Base-by-base conservation (phyloP, 768 basidiomycete genomes). In the Brasilioporus rufonigricans region DNA sequence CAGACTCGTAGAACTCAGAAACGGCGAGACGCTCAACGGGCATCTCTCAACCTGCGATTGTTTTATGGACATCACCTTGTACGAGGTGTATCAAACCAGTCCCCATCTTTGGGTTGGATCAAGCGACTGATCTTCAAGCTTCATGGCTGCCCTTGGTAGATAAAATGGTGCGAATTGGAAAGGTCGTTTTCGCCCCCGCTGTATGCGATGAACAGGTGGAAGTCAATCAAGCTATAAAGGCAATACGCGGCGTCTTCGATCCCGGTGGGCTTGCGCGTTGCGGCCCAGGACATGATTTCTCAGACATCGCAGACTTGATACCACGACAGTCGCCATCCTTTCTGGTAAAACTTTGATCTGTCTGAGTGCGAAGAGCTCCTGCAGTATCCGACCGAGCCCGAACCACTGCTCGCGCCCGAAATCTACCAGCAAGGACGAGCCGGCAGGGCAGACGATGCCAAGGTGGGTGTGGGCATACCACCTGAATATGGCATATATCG, bases 281-380 rank as follows among this genome's bases (percentile, higher is more conserved):
- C 51, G 14, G 71, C 70, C 70, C 70, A 73, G 0, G 59, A 61
- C 59, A 71, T 63, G 52, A 65, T 65, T 47, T 71, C 65, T 56
- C 58, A 59, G 26, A 62, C 36, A 2, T 58, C 31, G 41, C 29
- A 55, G 2, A 56, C 45, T 44, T 61, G 57, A 60, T 52, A 5
- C 57, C 61, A 16, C 27, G 58, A 24, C 54, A 61, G 19, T 61
- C 21, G 48, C 69, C 71, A 69, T 13, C 40, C n/a, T 19, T 53
- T 27, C 23, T 55, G 32, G 33, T 64, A 71, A 55, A 64, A 71
- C 31, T n/a, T 65, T 69, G 57, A 69, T 53, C 16, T 48, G 57
- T 35, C 35, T 46, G 3, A 71, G 69, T 0, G 71, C 69, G 26
- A 71, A 41, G 40, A 68, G 65, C 23, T 68, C 65, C 13, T 67